phyloP scores from a whole-genome alignment of 805 yeast species.

The Myxozyma vanderwaltii region DNA sequence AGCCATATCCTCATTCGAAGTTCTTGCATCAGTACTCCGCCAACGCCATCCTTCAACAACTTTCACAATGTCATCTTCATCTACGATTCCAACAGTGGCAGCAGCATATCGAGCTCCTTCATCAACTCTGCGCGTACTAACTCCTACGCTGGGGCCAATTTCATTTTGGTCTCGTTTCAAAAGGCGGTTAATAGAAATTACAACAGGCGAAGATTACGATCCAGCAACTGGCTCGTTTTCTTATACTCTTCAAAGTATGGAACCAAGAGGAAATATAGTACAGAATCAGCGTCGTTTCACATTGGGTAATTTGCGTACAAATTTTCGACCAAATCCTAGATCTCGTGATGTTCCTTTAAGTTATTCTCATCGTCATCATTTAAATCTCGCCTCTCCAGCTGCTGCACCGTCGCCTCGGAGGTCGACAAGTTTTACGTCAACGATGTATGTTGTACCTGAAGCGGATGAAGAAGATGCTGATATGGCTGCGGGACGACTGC shows the following conservation, averaged over 20 bases:
- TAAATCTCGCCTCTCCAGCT: not conserved
- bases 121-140: slow-evolving; percentile 3
- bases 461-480: not conserved
- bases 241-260: not conserved
- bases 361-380: slow-evolving; percentile 18
- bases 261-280: not conserved
- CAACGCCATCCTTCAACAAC: slow-evolving; percentile 7
- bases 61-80: slow-evolving; percentile 1
- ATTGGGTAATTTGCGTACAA: not conserved
- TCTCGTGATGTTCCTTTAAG: not conserved
- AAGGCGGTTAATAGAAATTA: slow-evolving; percentile 3
- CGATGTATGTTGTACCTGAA: slow-evolving; percentile 6
- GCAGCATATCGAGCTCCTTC: slow-evolving; percentile 2
- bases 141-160: slow-evolving; percentile 3
- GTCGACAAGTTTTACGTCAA: not conserved
- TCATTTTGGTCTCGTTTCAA: slow-evolving; percentile 9
- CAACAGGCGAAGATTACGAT: slow-evolving; percentile 7
- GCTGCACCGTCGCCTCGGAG: not conserved
- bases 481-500: not conserved
- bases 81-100: not conserved
- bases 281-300: not conserved
- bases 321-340: not conserved
- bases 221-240: slow-evolving; percentile 1
- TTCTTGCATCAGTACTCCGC: not conserved
- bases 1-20: slow-evolving; percentile 8